Conservation (phyloP, 768 basidiomycete species). For the Termitomyces sp. region DNA sequence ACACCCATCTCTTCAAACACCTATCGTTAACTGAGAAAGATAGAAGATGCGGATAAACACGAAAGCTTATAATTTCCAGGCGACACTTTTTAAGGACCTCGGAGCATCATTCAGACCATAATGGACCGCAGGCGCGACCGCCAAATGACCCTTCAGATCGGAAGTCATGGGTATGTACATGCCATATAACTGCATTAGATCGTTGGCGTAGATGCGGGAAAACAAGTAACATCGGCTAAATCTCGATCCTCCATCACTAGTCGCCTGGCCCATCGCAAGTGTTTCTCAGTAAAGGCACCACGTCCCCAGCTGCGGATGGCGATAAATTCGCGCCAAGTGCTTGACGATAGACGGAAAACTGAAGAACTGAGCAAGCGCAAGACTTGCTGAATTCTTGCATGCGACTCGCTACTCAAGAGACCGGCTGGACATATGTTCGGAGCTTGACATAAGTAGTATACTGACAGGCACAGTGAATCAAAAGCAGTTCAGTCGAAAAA, state of each 20-base stretch:
- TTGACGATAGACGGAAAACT: not conserved
- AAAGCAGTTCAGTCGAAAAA: not conserved
- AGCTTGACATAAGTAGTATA: conserved; percentile 3
- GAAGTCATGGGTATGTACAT: not conserved
- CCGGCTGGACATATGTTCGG: not conserved
- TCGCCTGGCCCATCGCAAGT: not conserved
- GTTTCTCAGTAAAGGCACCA: no score
- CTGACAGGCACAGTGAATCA: conserved; percentile 8
- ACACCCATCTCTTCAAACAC: conserved; percentile 13
- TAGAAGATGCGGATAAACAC: not conserved
- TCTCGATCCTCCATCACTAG: not conserved
- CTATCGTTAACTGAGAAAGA: not conserved
- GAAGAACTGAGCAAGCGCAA: no score
- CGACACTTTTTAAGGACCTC: conserved; percentile 1
- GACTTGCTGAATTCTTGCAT: not conserved
- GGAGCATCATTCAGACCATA: not conserved
- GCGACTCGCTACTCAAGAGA: no score
- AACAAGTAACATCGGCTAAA: not conserved
- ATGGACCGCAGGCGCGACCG: not conserved
- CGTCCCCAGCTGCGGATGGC: not conserved
- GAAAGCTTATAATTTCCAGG: not conserved
- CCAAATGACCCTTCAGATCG: not conserved
- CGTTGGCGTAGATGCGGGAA: not conserved
- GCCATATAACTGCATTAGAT: conserved; percentile 1
- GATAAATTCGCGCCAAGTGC: not conserved